phyloP scores from a whole-genome alignment of 495 filamentous ascomycete genomes.

The Chaetomium tenue region DNA sequence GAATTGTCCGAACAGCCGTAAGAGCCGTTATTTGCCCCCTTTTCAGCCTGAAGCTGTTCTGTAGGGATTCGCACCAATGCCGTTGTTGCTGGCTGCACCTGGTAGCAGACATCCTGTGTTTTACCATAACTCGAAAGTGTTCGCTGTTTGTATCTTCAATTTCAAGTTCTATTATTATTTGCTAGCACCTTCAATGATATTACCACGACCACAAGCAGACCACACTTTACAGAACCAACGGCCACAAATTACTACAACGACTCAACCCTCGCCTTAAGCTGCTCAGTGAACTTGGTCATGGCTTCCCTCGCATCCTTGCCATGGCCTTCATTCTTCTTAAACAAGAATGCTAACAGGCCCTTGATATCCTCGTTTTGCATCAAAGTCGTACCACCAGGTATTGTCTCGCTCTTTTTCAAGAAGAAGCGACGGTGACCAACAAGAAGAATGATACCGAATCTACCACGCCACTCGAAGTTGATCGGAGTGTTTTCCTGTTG shows the following conservation, averaged over 20 bases:
- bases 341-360: background rate
- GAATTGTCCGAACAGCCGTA: no score
- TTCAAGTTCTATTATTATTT: no score
- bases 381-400: background rate
- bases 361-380: background rate
- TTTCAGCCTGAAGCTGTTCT: no score
- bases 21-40: no score
- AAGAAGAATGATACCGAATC: background rate
- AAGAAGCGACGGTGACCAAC: background rate
- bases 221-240: no score
- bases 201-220: no score
- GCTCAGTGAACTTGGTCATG: background rate
- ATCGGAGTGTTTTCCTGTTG: background rate
- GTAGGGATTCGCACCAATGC: no score
- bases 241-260: background rate
- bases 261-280: constrained; percentile 2
- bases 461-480: background rate
- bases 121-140: no score
- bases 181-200: no score
- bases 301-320: background rate
- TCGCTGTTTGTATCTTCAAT: no score
- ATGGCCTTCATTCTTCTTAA: background rate
- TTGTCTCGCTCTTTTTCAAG: background rate
- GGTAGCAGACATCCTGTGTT: no score
- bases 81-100: no score